Conservation (phyloP, 371 early-diverging fungal genomes). For the Rhizopus sp. region DNA sequence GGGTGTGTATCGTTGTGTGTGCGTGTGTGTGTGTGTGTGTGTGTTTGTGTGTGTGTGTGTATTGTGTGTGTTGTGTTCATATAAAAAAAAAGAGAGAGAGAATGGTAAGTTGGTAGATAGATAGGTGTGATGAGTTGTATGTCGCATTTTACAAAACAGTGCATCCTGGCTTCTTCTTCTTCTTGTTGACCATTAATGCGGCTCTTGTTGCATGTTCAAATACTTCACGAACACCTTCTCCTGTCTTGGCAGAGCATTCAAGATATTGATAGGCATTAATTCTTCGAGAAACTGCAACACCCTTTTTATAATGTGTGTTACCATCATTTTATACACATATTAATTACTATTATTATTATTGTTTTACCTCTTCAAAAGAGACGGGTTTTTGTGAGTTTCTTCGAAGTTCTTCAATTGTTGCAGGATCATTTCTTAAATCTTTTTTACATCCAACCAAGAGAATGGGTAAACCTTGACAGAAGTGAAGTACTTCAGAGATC, state of each 20-base stretch:
- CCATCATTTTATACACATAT: not conserved
- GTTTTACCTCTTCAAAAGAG: conserved; percentile 68
- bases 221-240: conserved; percentile 93
- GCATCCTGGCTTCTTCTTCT: conserved; percentile 43
- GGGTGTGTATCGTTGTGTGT: not conserved
- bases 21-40: conserved; percentile 2
- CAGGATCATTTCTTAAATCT: conserved; percentile 87
- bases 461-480: conserved; percentile 87
- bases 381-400: conserved; percentile 84
- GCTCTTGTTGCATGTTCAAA: conserved; percentile 93
- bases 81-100: not conserved
- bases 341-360: not conserved
- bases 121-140: not conserved
- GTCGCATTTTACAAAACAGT: conserved; percentile 50
- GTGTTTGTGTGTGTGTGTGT: not conserved
- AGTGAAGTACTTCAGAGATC: conserved; percentile 91
- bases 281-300: conserved; percentile 57
- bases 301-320: conserved; percentile 14
- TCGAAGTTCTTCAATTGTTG: conserved; percentile 75
- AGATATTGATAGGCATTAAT: conserved; percentile 91
- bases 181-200: conserved; percentile 70
- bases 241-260: conserved; percentile 94
- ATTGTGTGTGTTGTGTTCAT: not conserved
- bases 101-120: not conserved
- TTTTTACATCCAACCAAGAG: conserved; percentile 90